A percentile compares a stretch with the other conserved stretches of the same genome.
These are phyloP conservation scores for Vitis labrusca DNA, from an alignment of 164 flowering plant species.

Conservation along the genomic window DNA sequence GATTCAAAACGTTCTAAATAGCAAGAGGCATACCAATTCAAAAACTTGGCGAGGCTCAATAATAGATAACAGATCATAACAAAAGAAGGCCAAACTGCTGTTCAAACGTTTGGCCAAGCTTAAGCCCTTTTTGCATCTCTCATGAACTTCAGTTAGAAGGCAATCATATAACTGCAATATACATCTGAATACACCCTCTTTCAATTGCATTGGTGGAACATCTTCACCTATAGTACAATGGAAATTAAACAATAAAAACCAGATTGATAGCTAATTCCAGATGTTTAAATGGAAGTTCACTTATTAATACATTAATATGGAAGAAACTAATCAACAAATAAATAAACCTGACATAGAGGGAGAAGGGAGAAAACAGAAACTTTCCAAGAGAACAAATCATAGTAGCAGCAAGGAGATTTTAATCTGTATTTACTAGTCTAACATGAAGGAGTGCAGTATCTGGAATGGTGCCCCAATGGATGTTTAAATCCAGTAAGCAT, in stretches of 20 bases:
- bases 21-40: conserved; percentile 69
- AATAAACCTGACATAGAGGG: not conserved
- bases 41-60: conserved; percentile 99
- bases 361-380: not conserved
- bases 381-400: not conserved
- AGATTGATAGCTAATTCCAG: not conserved
- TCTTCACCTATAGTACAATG: conserved; percentile 70
- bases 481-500: no score
- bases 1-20: not conserved
- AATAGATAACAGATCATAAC: conserved; percentile 90
- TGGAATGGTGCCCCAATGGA: no score
- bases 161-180: conserved; percentile 96
- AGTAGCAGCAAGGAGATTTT: not conserved
- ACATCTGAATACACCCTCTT: conserved; percentile 96
- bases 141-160: conserved; percentile 96
- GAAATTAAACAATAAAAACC: not conserved
- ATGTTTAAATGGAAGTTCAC: not conserved
- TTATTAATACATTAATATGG: no score
- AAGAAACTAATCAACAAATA: not conserved
- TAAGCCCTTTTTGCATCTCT: conserved; percentile 96
- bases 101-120: conserved; percentile 94
- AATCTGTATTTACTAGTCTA: not conserved
- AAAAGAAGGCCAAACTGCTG: conserved; percentile 97
- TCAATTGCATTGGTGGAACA: conserved; percentile 95
- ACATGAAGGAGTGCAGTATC: no score